A percentile compares a stretch with the other conserved stretches of the same genome.
Conservation (phyloP, 495 filamentous ascomycete species). For the Neurospora sp. region DNA sequence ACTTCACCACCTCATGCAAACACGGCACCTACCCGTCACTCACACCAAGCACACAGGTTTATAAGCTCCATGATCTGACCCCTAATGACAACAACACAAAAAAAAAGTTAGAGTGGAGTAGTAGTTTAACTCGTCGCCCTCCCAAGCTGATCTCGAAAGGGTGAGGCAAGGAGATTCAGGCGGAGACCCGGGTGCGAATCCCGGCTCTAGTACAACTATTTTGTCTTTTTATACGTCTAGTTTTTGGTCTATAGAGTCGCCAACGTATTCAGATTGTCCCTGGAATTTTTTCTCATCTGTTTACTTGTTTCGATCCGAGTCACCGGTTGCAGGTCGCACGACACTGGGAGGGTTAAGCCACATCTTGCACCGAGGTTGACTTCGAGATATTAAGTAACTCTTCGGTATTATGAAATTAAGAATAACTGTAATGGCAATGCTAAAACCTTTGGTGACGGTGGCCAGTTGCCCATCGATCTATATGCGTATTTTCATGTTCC, state of each 20-base stretch:
- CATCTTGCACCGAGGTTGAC: background rate
- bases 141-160: conserved; percentile 4
- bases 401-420: background rate
- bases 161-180: background rate
- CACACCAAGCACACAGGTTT: background rate
- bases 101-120: conserved; percentile 15
- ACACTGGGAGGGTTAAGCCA: background rate
- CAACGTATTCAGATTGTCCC: background rate
- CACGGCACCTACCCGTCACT: background rate
- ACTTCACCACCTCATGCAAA: background rate
- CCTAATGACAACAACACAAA: background rate
- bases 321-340: background rate
- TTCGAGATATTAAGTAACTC: background rate
- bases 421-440: background rate
- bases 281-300: background rate
- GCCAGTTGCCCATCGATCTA: background rate
- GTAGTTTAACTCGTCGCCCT: conserved; percentile 22
- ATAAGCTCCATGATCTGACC: background rate
- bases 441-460: background rate
- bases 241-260: rapidly evolving
- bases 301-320: background rate
- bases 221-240: background rate
- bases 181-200: conserved; percentile 19
- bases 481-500: background rate
- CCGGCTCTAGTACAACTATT: conserved; percentile 11